Conservation (phyloP, 2,329 filamentous ascomycete genomes). For the Byssothecium circinans region DNA sequence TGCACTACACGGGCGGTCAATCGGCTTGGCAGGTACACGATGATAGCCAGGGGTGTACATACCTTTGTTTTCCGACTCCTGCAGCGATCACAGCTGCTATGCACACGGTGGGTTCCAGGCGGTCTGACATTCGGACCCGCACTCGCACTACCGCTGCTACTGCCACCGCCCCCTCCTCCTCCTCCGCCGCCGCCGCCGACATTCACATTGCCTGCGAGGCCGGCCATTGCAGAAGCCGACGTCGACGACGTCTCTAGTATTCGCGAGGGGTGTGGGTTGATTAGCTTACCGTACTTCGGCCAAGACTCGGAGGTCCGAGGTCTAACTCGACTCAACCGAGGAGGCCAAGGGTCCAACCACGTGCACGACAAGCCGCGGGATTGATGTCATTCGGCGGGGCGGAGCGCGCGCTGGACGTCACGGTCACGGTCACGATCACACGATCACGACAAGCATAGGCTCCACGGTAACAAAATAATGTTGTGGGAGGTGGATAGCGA, state of each 20-base stretch:
- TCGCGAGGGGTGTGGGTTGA: constrained; percentile 5
- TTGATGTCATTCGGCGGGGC: constrained; percentile 27
- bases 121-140: not conserved
- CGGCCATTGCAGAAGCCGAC: constrained; percentile 2
- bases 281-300: constrained; percentile 7
- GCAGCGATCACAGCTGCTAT: constrained; percentile 43
- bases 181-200: too few species aligned
- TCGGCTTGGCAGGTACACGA: constrained; percentile 28
- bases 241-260: constrained; percentile 32
- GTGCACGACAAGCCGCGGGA: too few species aligned
- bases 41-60: constrained; percentile 9
- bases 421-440: too few species aligned
- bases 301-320: constrained; percentile 5
- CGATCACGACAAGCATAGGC: constrained; percentile 14
- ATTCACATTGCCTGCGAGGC: not conserved
- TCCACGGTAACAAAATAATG: constrained; percentile 13
- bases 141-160: not conserved
- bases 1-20: constrained; percentile 31
- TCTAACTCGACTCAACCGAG: too few species aligned
- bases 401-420: too few species aligned
- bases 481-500: constrained; percentile 8
- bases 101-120: constrained; percentile 37
- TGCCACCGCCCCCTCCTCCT: constrained; percentile 22
- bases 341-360: too few species aligned
- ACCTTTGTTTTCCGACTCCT: constrained; percentile 44